Evolutionary conservation across 2,329 filamentous ascomycete species (phyloP), one percentile per base, ranked within the genome.

Genomic region (Polytolypa hystricis): DNA sequence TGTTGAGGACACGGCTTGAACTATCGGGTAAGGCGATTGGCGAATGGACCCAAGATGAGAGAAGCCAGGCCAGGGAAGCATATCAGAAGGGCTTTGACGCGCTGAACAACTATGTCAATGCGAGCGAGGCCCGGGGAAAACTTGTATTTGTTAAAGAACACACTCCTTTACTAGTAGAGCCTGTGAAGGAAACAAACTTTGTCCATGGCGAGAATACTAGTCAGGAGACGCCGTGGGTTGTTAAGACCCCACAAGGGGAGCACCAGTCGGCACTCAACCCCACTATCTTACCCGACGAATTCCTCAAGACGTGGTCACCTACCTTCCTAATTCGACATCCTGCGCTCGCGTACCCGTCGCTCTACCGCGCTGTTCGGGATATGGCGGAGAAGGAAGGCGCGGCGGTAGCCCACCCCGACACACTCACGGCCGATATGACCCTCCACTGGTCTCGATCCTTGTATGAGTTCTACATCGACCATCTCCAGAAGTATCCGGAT

Each of bases 241-340:
- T 41, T 12, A 28, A 43, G 21, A 16, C 41, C 2, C 29, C 33
- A 4, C 33, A 37, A 12, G 10, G 21, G 10, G 30, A 30, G 11
- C 33, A 42, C 17, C n/a, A n/a, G n/a, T n/a, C n/a, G n/a, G n/a
- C n/a, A n/a, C n/a, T n/a, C n/a, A n/a, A n/a, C n/a, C n/a, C n/a
- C n/a, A 62, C 61, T 0, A 30, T 60, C 8, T 41, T 63, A 7
- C 48, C 61, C 1, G 54, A 62, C 39, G 50, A 52, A 19, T 55
- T 57, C 26, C 47, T 64, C 29, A 48, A 47, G 10, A 53, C 42
- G 2, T 61, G 49, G 46, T 46, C 47, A 18, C 46, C 57, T 3
- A 49, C 55, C 2, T 60, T 63, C 35, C 47, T 61, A 17, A 58
- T 64, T 37, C 50, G 61, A 1, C 58, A 65, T 38, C 62, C 61